Evolutionary conservation across 73 alveolate genomes (phyloP), one percentile per base, ranked within the genome.

Genomic region (Paramecium sonneborni): DNA sequence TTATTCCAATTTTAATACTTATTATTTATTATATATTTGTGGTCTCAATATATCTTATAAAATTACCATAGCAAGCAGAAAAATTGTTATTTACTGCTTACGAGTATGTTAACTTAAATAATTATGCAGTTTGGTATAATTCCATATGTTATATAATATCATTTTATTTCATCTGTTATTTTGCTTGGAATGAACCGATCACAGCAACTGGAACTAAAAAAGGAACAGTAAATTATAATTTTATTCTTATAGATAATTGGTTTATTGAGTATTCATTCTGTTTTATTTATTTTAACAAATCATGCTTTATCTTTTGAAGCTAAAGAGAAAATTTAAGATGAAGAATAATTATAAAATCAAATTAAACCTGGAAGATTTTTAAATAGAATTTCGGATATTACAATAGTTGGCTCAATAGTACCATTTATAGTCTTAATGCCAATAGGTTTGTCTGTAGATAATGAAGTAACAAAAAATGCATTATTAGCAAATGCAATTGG

Each of bases 181-280:
- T 34, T 18, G 86, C 44, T 5, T 72, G 86, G 86, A 72, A 72
- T 34, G 86, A 72, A 34, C 86, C 86, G 11, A 11, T 3, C 38
- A 72, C 55, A 35, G 30, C 86, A 9, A 72, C 86, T 32, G 86
- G 86, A 20, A 72, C 86, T 0, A 72, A 72, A 37, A 72, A 72
- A 37, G 86, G 86, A 72, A 38, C 86, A 14, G 84, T 62, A 26
- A 6, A 62, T 52, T 52, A 52, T 52, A n/a, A 52, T 18, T 4
- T 52, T 18, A 15, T 18, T 52, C 23, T 52, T n/a, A n/a, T n/a
- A 52, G 68, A 52, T 52, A 5, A 52, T 52, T 18, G 68, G 68
- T 18, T 52, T 52, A 52, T 52, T 52, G 32, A 52, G 68, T 52
- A 52, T 52, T 0, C 68, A 52, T 18, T 5, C 68, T 6, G 30